Percentiles rank a stretch among this genome's conserved stretches.
Conservation (phyloP, 257 asterid genomes). For the Scutellaria minor region DNA sequence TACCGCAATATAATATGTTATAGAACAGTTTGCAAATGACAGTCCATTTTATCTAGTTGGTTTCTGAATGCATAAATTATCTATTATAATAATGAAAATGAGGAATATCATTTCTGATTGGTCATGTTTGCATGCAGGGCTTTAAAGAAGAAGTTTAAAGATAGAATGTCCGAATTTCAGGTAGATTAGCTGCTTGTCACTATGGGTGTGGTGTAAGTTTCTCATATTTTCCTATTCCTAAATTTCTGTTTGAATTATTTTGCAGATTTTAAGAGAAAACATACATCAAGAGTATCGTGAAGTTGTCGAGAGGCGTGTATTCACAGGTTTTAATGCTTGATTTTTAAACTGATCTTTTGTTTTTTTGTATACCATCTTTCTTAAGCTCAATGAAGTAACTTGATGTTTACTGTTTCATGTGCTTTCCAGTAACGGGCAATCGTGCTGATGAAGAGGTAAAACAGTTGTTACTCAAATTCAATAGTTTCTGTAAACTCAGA, state of each 20-base stretch:
- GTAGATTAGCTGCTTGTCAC: conserved; percentile 45
- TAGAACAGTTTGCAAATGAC: conserved; percentile 20
- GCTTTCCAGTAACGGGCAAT: conserved; percentile 75
- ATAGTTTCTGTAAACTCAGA: conserved; percentile 19
- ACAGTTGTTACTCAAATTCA: neutral
- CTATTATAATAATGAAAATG: conserved; percentile 14
- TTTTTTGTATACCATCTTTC: conserved; percentile 20
- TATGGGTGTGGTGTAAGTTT: conserved; percentile 18
- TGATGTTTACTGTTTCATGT: conserved; percentile 35
- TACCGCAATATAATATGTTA: neutral
- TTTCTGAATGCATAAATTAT: conserved; percentile 9
- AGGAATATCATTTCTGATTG: conserved; percentile 26
- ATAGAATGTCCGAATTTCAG: conserved; percentile 95
- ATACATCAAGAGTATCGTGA: conserved; percentile 98
- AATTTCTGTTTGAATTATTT: conserved; percentile 25
- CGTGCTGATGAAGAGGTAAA: conserved; percentile 96
- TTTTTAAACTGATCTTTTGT: conserved; percentile 31
- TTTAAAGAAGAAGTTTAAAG: conserved; percentile 92
- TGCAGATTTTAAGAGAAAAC: conserved; percentile 87
- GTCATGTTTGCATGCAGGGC: conserved; percentile 62
- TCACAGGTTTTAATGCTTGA: conserved; percentile 69
- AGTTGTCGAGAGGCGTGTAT: conserved; percentile 97
- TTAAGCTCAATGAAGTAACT: conserved; percentile 29
- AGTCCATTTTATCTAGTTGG: conserved; percentile 1
- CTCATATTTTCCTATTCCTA: conserved; percentile 26